Conservation (phyloP, 306 rosid genomes). For the Chamaecrista fasciculata region DNA sequence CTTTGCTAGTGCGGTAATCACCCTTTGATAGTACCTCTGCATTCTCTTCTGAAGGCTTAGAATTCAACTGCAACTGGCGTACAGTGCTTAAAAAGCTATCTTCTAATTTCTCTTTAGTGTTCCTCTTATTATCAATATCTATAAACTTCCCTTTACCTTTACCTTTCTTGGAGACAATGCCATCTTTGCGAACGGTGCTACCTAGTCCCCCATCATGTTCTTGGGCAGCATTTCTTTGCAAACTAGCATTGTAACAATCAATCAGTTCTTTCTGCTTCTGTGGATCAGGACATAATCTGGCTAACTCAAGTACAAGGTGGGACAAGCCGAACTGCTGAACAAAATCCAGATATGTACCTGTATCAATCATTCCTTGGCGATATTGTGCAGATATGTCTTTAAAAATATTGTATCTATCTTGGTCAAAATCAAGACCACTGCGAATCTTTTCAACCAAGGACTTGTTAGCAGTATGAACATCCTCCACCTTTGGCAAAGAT, state of each 20-base stretch:
- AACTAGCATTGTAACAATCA: slow-evolving; percentile 50
- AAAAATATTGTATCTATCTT: slow-evolving; percentile 61
- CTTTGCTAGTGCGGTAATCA: slow-evolving; percentile 62
- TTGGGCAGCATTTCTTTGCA: slow-evolving; percentile 40
- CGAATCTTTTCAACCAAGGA: slow-evolving; percentile 88
- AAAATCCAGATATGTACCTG: slow-evolving; percentile 61
- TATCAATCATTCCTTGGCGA: slow-evolving; percentile 77
- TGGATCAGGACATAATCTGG: slow-evolving; percentile 78
- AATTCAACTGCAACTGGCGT: slow-evolving; percentile 62
- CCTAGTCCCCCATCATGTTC: slow-evolving; percentile 40
- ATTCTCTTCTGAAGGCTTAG: slow-evolving; percentile 58
- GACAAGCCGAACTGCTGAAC: slow-evolving; percentile 81
- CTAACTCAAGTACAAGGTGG: slow-evolving; percentile 81
- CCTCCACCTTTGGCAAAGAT: slow-evolving; percentile 41
- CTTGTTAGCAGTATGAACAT: slow-evolving; percentile 85
- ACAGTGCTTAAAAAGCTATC: slow-evolving; percentile 65
- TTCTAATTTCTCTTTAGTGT: slow-evolving; percentile 46
- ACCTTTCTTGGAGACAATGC: slow-evolving; percentile 60
- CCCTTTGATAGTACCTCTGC: slow-evolving; percentile 69
- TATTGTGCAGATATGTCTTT: slow-evolving; percentile 81
- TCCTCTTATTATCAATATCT: slow-evolving; percentile 41
- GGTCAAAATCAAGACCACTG: slow-evolving; percentile 73
- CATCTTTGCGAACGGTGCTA: slow-evolving; percentile 33
- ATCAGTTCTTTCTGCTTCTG: slow-evolving; percentile 81
- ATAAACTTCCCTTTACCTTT: slow-evolving; percentile 52